phyloP scores from a whole-genome alignment of 1,139 yeast species.

The Casaregolazyma suthepensis region DNA sequence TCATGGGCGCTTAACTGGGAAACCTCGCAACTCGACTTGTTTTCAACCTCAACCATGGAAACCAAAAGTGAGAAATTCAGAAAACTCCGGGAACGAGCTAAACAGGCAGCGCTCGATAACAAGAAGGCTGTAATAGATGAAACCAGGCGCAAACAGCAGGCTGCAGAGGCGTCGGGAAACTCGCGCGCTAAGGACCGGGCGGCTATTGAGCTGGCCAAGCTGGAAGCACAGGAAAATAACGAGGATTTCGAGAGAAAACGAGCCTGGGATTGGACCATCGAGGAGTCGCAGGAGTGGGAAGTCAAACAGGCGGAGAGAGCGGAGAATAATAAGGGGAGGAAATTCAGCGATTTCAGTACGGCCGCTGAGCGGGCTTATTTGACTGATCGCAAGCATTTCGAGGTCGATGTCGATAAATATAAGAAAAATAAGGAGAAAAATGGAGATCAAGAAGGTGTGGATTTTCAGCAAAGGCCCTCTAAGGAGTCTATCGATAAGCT shows the following conservation, averaged over 20 bases:
- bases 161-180: slow-evolving; percentile 31
- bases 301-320: slow-evolving; percentile 33
- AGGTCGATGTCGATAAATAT: slow-evolving; percentile 43
- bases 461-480: slow-evolving; percentile 32
- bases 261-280: slow-evolving; percentile 59
- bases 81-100: slow-evolving; percentile 18
- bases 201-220: slow-evolving; percentile 37
- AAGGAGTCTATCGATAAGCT: slow-evolving; percentile 38
- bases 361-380: slow-evolving; percentile 53
- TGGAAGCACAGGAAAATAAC: slow-evolving; percentile 37
- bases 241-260: slow-evolving; percentile 40
- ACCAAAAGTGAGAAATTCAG: slow-evolving; percentile 15
- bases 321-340: slow-evolving; percentile 18
- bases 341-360: slow-evolving; percentile 39
- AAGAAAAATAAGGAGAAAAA: slow-evolving; percentile 30
- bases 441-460: slow-evolving; percentile 15
- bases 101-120: slow-evolving; percentile 7
- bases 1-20: slow-evolving; percentile 2
- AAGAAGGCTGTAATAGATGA: slow-evolving; percentile 6
- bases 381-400: slow-evolving; percentile 39
- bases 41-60: background rate
- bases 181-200: slow-evolving; percentile 35
- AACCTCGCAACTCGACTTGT: no score
- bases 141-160: slow-evolving; percentile 34
- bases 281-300: slow-evolving; percentile 66